Evolutionary conservation across 208 protist genomes (phyloP).

Genomic region (Sergeia podlipaevii): DNA sequence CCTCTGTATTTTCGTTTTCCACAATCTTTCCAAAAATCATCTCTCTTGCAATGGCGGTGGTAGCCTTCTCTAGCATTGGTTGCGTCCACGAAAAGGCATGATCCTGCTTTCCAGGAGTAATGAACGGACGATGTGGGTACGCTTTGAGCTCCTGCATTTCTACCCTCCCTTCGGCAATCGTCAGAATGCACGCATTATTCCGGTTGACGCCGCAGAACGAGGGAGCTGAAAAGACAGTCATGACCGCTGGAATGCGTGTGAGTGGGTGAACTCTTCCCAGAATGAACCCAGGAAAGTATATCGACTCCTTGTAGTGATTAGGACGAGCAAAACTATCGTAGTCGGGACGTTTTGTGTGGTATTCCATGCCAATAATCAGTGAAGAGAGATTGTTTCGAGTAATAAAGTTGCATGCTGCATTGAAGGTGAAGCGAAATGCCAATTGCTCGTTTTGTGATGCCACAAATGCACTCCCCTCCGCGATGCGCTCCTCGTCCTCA

Average conservation of each 20-base stretch:
- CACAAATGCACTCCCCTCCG: constrained; percentile 52
- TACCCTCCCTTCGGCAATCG: constrained; percentile 28
- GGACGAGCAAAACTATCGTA: constrained; percentile 62
- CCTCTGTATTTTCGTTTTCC: constrained; percentile 15
- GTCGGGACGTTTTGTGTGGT: constrained; percentile 61
- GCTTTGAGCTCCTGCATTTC: constrained; percentile 51
- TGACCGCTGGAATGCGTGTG: constrained; percentile 46
- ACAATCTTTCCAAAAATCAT: constrained; percentile 41
- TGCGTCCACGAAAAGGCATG: constrained; percentile 75
- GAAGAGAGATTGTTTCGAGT: constrained; percentile 55
- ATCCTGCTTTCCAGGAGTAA: constrained; percentile 62
- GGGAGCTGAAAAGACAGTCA: constrained; percentile 77
- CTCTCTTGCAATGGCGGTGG: constrained; percentile 36
- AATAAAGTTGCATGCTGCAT: constrained; percentile 79
- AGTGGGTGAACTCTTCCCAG: constrained; percentile 57
- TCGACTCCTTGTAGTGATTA: constrained; percentile 75
- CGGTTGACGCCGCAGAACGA: constrained; percentile 78
- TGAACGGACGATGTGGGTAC: constrained; percentile 39
- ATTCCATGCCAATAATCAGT: constrained; percentile 77
- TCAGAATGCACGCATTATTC: constrained; percentile 61
- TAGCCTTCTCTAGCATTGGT: constrained; percentile 51
- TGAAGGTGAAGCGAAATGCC: constrained; percentile 71
- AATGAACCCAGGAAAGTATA: constrained; percentile 76
- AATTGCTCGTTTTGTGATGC: constrained; percentile 31
- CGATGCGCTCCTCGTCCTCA: constrained; percentile 73